Conservation (phyloP, 139 green algal species). For the Picochlorum sp. region DNA sequence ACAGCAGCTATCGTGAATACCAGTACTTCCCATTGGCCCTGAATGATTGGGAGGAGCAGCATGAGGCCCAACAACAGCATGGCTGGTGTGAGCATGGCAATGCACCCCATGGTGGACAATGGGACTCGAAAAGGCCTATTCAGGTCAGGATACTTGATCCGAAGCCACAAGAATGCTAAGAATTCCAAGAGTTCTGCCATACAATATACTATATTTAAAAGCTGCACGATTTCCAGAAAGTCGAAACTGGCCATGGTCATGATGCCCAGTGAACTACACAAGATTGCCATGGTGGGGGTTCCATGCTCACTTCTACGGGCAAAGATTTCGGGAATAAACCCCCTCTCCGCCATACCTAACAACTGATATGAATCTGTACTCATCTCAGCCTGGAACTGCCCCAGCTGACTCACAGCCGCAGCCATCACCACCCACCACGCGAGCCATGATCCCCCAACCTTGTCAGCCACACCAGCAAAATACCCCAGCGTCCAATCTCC, state of each 20-base stretch:
- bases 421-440: conserved; percentile 74
- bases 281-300: conserved; percentile 80
- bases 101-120: conserved; percentile 58
- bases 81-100: conserved; percentile 72
- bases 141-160: conserved; percentile 46
- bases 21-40: conserved; percentile 34
- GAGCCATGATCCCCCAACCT: conserved; percentile 80
- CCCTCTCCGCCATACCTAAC: conserved; percentile 90
- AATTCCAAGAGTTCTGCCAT: conserved; percentile 94
- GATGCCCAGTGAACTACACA: conserved; percentile 70
- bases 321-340: conserved; percentile 77
- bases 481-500: conserved; percentile 76
- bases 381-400: conserved; percentile 90
- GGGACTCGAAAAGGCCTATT: conserved; percentile 59
- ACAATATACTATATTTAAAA: conserved; percentile 95
- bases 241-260: conserved; percentile 49
- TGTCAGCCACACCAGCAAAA: conserved; percentile 63
- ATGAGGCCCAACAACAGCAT: conserved; percentile 56
- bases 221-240: conserved; percentile 80
- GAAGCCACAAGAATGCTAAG: conserved; percentile 79
- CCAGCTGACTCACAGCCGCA: conserved; percentile 80
- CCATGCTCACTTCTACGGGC: conserved; percentile 56
- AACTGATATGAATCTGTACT: conserved; percentile 84
- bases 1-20: conserved; percentile 34
- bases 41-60: conserved; percentile 45